Percentiles rank a stretch among this genome's conserved stretches.
Evolutionary conservation across 441 rosid species (phyloP).

Genomic region (Kokia cookei): DNA sequence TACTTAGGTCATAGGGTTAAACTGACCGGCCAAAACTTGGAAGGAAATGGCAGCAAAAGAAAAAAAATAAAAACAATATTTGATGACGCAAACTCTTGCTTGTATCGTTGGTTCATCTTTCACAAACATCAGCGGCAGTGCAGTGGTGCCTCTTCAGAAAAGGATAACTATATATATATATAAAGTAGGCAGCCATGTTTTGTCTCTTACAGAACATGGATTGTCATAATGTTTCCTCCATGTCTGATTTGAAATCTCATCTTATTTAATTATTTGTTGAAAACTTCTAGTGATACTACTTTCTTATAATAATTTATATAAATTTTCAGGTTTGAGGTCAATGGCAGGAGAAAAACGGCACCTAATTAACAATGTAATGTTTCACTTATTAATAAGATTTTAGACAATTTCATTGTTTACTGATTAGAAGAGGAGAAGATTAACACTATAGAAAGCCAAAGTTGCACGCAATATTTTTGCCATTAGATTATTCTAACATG

Average conservation of each 20-base stretch:
- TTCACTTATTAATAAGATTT: not conserved
- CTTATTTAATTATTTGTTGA: not conserved
- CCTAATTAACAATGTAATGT: not conserved
- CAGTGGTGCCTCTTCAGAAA: not conserved
- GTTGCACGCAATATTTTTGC: conserved; percentile 1
- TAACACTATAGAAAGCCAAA: not conserved
- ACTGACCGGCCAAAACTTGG: conserved; percentile 16
- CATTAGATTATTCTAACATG: not conserved
- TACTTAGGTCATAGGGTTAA: not conserved
- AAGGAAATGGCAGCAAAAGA: not conserved
- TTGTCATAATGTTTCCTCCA: conserved; percentile 13
- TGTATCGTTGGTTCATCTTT: conserved; percentile 18
- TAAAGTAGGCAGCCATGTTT: not conserved
- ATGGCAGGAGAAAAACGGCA: not conserved
- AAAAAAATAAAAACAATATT: not conserved
- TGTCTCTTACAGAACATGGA: conserved; percentile 9
- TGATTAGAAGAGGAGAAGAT: not conserved
- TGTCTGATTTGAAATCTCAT: conserved; percentile 2
- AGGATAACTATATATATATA: not conserved
- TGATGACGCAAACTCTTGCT: conserved; percentile 15
- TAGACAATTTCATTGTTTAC: not conserved
- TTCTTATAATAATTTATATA: not conserved
- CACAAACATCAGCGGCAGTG: not conserved
- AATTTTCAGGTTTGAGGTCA: not conserved
- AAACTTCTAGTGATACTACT: not conserved